A percentile compares a stretch with the other conserved stretches of the same genome.
These are phyloP conservation scores for Hypoxylon sp. DNA, from an alignment of 2,329 filamentous ascomycete species.

Conservation along the genomic window DNA sequence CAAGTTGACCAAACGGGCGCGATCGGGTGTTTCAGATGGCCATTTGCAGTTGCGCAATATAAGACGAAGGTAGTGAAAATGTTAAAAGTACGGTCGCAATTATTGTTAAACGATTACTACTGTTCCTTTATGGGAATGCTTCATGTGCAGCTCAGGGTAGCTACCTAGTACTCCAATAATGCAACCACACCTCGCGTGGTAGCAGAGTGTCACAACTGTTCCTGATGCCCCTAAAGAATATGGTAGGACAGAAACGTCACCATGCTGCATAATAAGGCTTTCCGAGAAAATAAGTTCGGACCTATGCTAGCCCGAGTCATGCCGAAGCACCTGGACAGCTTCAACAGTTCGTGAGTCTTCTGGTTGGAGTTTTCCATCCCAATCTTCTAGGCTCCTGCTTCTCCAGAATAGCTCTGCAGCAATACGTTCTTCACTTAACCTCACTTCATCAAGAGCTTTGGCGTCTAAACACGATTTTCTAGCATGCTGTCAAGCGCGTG, in stretches of 20 bases:
- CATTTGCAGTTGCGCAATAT: background rate
- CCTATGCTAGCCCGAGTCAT: background rate
- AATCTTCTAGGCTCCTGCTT: background rate
- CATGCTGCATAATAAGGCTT: slow-evolving; percentile 1
- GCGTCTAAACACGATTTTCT: background rate
- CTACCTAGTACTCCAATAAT: slow-evolving; percentile 19
- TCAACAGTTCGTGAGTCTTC: background rate
- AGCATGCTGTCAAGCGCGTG: slow-evolving; percentile 9
- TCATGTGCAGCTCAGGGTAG: slow-evolving; percentile 2
- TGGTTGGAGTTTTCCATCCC: background rate
- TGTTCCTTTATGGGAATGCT: slow-evolving; percentile 7
- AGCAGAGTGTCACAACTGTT: background rate
- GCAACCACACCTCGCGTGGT: slow-evolving; percentile 11
- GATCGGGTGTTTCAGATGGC: slow-evolving; percentile 5
- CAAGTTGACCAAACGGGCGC: background rate
- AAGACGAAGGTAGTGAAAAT: too few relatives aligned
- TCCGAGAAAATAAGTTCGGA: background rate
- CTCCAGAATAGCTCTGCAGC: background rate
- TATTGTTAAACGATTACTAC: slow-evolving; percentile 1
- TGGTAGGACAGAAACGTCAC: slow-evolving; percentile 4
- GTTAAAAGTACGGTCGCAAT: background rate
- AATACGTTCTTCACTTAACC: background rate
- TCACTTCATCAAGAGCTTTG: background rate
- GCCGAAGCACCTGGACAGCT: background rate
- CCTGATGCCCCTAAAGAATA: slow-evolving; percentile 1